Base-by-base conservation (phyloP, 2,329 filamentous ascomycete species). In the Exophiala sp. region DNA sequence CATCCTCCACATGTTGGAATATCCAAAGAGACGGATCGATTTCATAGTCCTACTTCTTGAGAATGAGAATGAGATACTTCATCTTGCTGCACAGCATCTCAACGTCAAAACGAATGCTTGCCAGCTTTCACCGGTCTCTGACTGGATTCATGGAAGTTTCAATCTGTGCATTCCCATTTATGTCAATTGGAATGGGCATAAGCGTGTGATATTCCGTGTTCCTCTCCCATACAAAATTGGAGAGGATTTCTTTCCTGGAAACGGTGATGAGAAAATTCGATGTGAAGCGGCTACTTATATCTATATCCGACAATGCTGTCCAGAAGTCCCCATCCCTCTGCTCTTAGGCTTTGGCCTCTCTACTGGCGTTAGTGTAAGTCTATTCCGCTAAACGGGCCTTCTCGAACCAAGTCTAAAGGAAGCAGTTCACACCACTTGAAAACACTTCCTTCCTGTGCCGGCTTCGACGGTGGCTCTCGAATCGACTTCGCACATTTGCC, bases 151-250 rank as follows among this genome's bases (percentile, higher is more conserved):
- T 47, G 45, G 45, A n/a, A 48, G 45, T 41, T 48, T 48, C 45
- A 48, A 48, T 19, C 19, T 30, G 8, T 48, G 35, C 19, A 30
- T 48, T 40, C 45, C 45, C 14, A 29, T 48, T 22, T 68, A 69
- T 10, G 71, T 70, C 10, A 72, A 65, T 35, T 63, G 65, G 11
- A 66, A 74, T 27, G 70, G 74, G 60, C 74, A 74, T 61, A 39
- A 39, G 14, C 73, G 60, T 49, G 69, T 30, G 19, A 8, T 44
- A 8, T 18, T 44, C 30, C 42, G 42, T 16, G n/a, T 45, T 45
- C 9, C 27, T 32, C 30, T 45, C 3, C 27, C 42, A 14, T 45
- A 45, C 42, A 18, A 22, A 23, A n/a, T 45, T 22, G 27, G 42
- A 32, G 42, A 45, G 42, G 29, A 18, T 18, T 22, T 11, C 22